These are phyloP conservation scores for Oleoguttula mirabilis DNA, from an alignment of 495 filamentous ascomycete species.

Conservation along the genomic window DNA sequence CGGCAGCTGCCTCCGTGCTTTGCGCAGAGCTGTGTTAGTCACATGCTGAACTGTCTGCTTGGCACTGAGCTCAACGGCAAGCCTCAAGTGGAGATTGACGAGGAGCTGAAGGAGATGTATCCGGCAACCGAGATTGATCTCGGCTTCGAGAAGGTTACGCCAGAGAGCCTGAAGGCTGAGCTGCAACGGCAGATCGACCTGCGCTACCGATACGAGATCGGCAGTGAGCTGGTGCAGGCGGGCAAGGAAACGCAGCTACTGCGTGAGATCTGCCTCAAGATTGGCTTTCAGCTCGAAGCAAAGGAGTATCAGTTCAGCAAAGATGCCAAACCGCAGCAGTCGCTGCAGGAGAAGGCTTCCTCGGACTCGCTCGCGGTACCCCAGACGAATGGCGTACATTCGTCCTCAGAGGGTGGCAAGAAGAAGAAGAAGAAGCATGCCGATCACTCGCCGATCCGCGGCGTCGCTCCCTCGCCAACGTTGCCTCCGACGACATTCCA, in stretches of 20 bases:
- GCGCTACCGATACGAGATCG: slow-evolving; percentile 66
- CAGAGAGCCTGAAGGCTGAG: slow-evolving; percentile 54
- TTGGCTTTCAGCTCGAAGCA: slow-evolving; percentile 77
- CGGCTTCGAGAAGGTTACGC: slow-evolving; percentile 62
- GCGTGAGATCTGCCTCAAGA: slow-evolving; percentile 77
- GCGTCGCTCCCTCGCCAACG: slow-evolving; percentile 41
- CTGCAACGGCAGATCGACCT: slow-evolving; percentile 58
- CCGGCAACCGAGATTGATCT: slow-evolving; percentile 58
- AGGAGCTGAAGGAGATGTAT: slow-evolving; percentile 60
- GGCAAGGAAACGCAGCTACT: slow-evolving; percentile 71
- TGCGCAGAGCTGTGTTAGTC: slow-evolving; percentile 61
- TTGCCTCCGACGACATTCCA: slow-evolving; percentile 52
- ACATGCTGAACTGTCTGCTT: slow-evolving; percentile 89
- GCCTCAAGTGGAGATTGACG: slow-evolving; percentile 66
- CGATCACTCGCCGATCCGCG: slow-evolving; percentile 34
- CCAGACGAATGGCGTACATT: slow-evolving; percentile 32
- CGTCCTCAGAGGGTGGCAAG: slow-evolving; percentile 41
- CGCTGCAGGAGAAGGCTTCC: slow-evolving; percentile 10
- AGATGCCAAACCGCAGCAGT: slow-evolving; percentile 18
- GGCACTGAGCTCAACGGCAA: slow-evolving; percentile 63
- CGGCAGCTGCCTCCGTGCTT: slow-evolving; percentile 69
- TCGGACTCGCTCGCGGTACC: slow-evolving; percentile 31
- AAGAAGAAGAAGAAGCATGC: slow-evolving; percentile 68
- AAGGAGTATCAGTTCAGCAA: slow-evolving; percentile 68
- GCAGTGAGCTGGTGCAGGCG: slow-evolving; percentile 49